A percentile compares a stretch with the other conserved stretches of the same genome.
These are phyloP conservation scores for Podospora fimiseda DNA, from an alignment of 495 filamentous ascomycete genomes.

Conservation along the genomic window DNA sequence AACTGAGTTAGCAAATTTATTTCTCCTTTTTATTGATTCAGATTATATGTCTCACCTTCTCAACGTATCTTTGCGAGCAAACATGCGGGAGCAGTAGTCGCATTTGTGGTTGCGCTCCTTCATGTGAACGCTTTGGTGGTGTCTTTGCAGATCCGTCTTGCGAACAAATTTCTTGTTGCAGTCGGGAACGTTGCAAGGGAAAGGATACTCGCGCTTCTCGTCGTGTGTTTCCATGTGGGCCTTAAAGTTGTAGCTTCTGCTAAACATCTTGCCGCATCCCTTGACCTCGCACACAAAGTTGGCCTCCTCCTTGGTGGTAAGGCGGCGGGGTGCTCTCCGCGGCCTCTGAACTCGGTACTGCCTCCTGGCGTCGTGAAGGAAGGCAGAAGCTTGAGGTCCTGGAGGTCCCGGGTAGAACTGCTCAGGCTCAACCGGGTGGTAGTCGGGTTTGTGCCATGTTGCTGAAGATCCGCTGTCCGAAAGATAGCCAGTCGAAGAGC, in stretches of 20 bases:
- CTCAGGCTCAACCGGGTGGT: conserved; percentile 34
- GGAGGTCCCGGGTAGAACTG: conserved; percentile 33
- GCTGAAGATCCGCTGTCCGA: conserved; percentile 40
- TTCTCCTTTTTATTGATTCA: background rate
- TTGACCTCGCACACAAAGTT: conserved; percentile 65
- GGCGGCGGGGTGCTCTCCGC: conserved; percentile 44
- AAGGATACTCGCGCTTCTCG: conserved; percentile 61
- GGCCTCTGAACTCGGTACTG: conserved; percentile 36
- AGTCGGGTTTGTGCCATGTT: conserved; percentile 45
- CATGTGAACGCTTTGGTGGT: conserved; percentile 76
- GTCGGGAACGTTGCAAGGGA: conserved; percentile 56
- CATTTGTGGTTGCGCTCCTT: conserved; percentile 67
- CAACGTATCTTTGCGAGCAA: conserved; percentile 79
- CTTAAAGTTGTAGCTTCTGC: conserved; percentile 83
- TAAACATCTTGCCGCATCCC: conserved; percentile 74
- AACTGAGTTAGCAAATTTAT: conserved; percentile 4
- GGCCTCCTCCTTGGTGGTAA: conserved; percentile 67
- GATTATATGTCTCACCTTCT: conserved; percentile 67
- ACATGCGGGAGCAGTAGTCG: conserved; percentile 62
- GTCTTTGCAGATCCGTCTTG: conserved; percentile 78
- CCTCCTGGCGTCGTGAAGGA: conserved; percentile 29
- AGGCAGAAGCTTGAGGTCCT: conserved; percentile 17
- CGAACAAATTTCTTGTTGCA: conserved; percentile 74
- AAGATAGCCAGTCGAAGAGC: conserved; percentile 39
- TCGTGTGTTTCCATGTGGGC: conserved; percentile 89